Evolutionary conservation across 148 eudicot genomes (phyloP).

Genomic region (Polygonum aviculare): DNA sequence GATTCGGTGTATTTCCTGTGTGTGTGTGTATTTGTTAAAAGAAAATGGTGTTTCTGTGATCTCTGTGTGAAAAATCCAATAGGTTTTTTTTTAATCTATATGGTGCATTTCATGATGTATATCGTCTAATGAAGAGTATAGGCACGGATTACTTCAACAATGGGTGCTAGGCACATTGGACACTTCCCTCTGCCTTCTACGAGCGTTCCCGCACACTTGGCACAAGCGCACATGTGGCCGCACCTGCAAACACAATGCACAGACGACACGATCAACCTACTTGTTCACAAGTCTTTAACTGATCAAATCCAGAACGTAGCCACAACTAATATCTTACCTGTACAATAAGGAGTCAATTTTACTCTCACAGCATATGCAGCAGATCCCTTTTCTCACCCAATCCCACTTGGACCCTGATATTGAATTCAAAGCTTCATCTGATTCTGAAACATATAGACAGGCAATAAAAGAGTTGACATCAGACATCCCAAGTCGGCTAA

Average conservation of each 20-base stretch:
- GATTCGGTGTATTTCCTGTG: neutral
- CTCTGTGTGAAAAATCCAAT: neutral
- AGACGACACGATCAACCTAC: neutral
- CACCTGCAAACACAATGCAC: constrained; percentile 39
- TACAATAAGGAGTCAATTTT: constrained; percentile 70
- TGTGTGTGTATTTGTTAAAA: neutral
- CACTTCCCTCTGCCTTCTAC: constrained; percentile 54
- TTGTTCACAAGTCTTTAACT: neutral
- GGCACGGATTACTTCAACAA: constrained; percentile 70
- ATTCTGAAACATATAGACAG: constrained; percentile 24
- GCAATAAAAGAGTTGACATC: neutral
- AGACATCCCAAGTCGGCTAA: too few relatives aligned
- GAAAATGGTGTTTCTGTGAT: neutral
- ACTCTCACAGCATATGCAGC: constrained; percentile 61
- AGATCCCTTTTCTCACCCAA: constrained; percentile 62
- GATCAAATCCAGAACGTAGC: neutral
- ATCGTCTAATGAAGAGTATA: constrained; percentile 40
- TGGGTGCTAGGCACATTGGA: constrained; percentile 86
- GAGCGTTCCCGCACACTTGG: constrained; percentile 59
- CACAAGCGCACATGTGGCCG: constrained; percentile 96
- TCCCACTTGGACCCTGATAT: constrained; percentile 58
- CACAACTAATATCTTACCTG: constrained; percentile 38
- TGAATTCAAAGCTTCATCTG: constrained; percentile 12
- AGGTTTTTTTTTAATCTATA: neutral
- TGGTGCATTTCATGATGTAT: neutral